Conservation (phyloP, 2,329 filamentous ascomycete genomes). For the Xylaria sp. region DNA sequence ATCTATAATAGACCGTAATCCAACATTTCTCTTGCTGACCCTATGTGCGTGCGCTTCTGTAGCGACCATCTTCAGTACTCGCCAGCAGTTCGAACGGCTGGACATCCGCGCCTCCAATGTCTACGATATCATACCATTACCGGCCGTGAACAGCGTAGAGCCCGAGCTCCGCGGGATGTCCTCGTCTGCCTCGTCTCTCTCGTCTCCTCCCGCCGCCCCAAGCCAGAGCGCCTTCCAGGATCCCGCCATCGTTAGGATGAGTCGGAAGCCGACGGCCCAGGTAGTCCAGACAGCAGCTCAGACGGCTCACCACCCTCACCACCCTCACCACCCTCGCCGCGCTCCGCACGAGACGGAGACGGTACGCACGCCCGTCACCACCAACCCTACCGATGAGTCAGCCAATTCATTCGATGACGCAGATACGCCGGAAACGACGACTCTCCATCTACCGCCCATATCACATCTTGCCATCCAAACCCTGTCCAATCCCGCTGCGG, state of each 20-base stretch:
- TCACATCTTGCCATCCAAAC: slow-evolving; percentile 39
- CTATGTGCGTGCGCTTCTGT: neutral
- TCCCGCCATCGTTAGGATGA: slow-evolving; percentile 82
- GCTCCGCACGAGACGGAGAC: slow-evolving; percentile 47
- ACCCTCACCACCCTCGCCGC: slow-evolving; percentile 40
- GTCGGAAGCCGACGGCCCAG: slow-evolving; percentile 54
- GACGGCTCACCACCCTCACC: no score
- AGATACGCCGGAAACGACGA: slow-evolving; percentile 37
- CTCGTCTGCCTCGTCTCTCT: slow-evolving; percentile 17
- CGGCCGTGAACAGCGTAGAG: neutral
- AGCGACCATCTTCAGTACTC: slow-evolving; percentile 40
- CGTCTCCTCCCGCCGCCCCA: slow-evolving; percentile 37
- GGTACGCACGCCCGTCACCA: slow-evolving; percentile 45
- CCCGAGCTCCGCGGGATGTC: neutral
- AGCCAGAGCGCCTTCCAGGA: slow-evolving; percentile 71
- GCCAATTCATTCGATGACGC: slow-evolving; percentile 45
- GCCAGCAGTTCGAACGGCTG: slow-evolving; percentile 36
- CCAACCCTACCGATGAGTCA: slow-evolving; percentile 43
- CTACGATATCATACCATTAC: slow-evolving; percentile 43
- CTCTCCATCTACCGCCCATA: slow-evolving; percentile 20
- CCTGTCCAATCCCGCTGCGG: slow-evolving; percentile 30
- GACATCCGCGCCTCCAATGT: slow-evolving; percentile 44
- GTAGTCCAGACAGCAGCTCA: slow-evolving; percentile 39
- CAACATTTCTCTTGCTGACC: slow-evolving; percentile 23
- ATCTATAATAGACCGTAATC: no score